Evolutionary conservation across 169 alveolate genomes (phyloP), one percentile per base, ranked within the genome.

Genomic region (Plasmodium vivax): DNA sequence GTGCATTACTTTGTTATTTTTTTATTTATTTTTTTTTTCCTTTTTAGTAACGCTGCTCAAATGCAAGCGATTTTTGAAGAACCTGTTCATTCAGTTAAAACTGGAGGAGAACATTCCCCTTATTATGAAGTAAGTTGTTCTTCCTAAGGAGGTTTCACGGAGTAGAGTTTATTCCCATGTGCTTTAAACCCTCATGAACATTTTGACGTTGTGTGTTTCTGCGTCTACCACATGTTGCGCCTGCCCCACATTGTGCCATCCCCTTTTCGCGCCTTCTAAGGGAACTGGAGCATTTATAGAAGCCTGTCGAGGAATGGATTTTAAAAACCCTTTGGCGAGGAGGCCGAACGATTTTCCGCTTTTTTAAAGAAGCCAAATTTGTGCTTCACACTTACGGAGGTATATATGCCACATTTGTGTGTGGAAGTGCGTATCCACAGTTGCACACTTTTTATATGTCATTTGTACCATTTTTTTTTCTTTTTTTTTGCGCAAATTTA

Each of bases 21-120:
- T 81, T 82, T 36, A 36, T 14, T 82, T 47, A 51, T 47, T 51
- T 82, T 45, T 56, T 51, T 82, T 56, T 51, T 47, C 58, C 19
- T 38, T 34, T 62, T 30, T 32, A 85, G 93, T 85, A 85, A 74
- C 93, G 8, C 41, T 85, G 84, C 32, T 32, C 41, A 72, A 38
- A 74, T 85, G 93, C 62, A 85, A 85, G 80, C 56, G 79, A 5
- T 85, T 51, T 54, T 16, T 85, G 19, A 85, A 45, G 54, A 84
- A 74, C 12, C 58, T 85, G 58, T 85, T 85, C 38, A 74, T 85
- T 45, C 47, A 51, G 41, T 38, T 47, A 51, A 85, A 85, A 51
- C 36, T 85, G 6, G 93, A 85, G 36, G 93, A 85, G 34, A 51
- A 32, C 23, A 85, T 85, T n/a, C 81, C 93, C 32, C 0, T 34